Percentiles rank a stretch among this genome's conserved stretches.
phyloP scores from a whole-genome alignment of 441 rosid species.

The Eutrema salsugineum region DNA sequence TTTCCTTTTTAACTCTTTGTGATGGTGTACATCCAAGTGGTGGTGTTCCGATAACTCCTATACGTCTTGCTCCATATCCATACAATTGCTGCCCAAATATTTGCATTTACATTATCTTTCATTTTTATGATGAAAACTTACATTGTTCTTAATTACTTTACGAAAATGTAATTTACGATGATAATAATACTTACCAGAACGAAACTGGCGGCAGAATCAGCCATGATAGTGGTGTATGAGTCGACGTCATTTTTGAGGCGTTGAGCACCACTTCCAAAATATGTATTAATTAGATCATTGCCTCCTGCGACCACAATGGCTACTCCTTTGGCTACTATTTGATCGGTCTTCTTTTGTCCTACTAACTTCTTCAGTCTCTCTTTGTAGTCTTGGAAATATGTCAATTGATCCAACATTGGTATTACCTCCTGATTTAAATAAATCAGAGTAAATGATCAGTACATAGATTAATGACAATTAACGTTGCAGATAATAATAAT shows the following conservation, averaged over 20 bases:
- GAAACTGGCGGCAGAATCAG: conserved; percentile 48
- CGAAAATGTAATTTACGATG: background rate
- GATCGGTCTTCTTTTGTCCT: conserved; percentile 40
- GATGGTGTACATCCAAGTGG: conserved; percentile 76
- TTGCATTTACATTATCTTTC: background rate
- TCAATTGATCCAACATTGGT: conserved; percentile 49
- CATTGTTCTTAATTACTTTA: background rate
- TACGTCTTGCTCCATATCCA: conserved; percentile 55
- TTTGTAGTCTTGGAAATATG: conserved; percentile 50
- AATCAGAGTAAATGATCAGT: background rate
- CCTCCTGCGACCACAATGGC: conserved; percentile 52
- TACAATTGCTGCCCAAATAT: conserved; percentile 46
- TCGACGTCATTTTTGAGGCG: conserved; percentile 40
- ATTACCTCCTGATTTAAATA: conserved; percentile 29
- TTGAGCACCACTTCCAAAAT: conserved; percentile 36
- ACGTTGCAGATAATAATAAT: background rate
- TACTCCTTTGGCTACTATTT: conserved; percentile 35
- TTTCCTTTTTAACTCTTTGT: conserved; percentile 31
- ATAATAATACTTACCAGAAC: conserved; percentile 37
- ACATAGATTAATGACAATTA: background rate
- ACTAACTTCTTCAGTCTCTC: conserved; percentile 37
- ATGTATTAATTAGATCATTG: conserved; percentile 60
- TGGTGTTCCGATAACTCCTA: conserved; percentile 53
- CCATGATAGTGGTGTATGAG: conserved; percentile 44
- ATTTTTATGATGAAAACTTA: background rate